Evolutionary conservation across 176 grass and related monocot genomes (phyloP).

Genomic region (Triticum turgidum): DNA sequence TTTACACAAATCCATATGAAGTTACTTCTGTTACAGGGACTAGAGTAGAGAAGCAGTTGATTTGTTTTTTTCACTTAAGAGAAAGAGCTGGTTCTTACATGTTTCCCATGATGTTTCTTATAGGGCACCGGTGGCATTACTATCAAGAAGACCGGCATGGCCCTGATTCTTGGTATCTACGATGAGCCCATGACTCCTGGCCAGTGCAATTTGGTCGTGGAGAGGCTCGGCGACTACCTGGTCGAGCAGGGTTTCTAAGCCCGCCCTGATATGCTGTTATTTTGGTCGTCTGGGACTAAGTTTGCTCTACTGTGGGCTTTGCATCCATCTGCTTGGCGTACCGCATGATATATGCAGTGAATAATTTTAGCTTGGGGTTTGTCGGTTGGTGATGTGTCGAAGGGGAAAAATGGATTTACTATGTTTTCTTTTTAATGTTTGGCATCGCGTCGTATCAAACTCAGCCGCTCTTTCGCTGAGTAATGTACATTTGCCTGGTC

Average conservation of each 20-base stretch:
- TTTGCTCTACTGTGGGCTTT: conserved; percentile 41
- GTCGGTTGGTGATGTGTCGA: conserved; percentile 40
- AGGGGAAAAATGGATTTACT: conserved; percentile 20
- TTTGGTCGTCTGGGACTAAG: conserved; percentile 50
- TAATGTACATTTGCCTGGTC: conserved; percentile 62
- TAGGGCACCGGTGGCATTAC: conserved; percentile 72
- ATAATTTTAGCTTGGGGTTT: conserved; percentile 59
- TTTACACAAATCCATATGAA: background rate
- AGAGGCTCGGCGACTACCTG: conserved; percentile 95
- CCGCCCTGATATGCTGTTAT: conserved; percentile 35
- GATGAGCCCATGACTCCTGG: conserved; percentile 92
- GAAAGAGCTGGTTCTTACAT: background rate
- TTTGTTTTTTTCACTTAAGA: background rate
- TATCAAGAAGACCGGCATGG: conserved; percentile 65
- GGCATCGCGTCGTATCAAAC: conserved; percentile 44
- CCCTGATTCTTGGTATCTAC: conserved; percentile 78
- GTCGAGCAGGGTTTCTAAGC: conserved; percentile 61
- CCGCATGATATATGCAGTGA: conserved; percentile 55
- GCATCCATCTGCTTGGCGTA: conserved; percentile 42
- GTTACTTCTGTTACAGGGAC: background rate
- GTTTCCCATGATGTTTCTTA: background rate
- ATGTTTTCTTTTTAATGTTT: conserved; percentile 6
- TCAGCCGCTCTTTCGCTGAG: conserved; percentile 36
- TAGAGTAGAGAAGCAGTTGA: background rate
- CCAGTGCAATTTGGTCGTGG: conserved; percentile 86